Evolutionary conservation across 495 filamentous ascomycete genomes (phyloP), one percentile per base, ranked within the genome.

Genomic region (Penicillium goetzii): DNA sequence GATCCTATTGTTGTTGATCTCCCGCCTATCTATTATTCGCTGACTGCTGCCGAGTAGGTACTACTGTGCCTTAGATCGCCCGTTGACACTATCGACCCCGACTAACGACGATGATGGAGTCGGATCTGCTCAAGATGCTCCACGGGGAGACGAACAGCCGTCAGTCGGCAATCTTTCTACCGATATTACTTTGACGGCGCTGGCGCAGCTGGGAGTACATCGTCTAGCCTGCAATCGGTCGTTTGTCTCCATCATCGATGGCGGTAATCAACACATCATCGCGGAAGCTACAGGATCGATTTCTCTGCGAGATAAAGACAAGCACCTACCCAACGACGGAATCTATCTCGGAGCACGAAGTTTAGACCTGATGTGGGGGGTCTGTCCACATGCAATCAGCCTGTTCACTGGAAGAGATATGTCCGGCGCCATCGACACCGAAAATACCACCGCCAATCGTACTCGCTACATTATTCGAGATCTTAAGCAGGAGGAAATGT

Each of bases 201-300:
- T 90, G 65, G 83, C 87, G 23, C 88, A 90, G 68, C 74, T 90
- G 23, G 86, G 83, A 0, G 76, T 83, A 25, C 76, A 83, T 34
- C 80, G 83, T 10, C 70, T 89, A 51, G 75, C 80, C 34, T 78
- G 77, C 41, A 79, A 80, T 43, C 85, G 87, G 10, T 77, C 75
- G 21, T 78, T 88, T 63, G 80, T 90, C 15, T 86, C 84, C 2
- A 77, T 90, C 36, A 85, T 88, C 62, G 87, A 87, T 65, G 75
- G 78, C 28, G 77, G 80, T 6, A 75, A 78, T 43, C 84, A 87
- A 66, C 85, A 87, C 61, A 79, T 90, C 38, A 76, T 90, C 19
- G 86, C 88, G 23, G 88, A 90, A 64, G 85, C 86, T 1, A 87
- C 86, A 0, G 76, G 72, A 19, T 82, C 82, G 0, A 57, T 87